phyloP scores from a whole-genome alignment of 495 filamentous ascomycete genomes.

The Chlorociboria aeruginascens region DNA sequence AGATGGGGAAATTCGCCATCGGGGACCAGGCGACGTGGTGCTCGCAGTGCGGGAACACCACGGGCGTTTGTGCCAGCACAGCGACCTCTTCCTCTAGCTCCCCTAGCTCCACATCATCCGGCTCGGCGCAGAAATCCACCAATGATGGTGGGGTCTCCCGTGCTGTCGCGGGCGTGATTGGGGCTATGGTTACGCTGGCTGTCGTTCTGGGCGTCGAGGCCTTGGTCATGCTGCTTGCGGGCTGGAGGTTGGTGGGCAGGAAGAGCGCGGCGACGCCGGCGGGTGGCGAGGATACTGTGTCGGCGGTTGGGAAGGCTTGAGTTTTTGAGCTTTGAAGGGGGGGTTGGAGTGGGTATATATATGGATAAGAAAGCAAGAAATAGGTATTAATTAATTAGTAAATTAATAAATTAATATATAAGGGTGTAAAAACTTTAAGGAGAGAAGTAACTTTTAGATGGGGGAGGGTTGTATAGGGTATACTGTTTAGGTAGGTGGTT shows the following conservation, averaged over 20 bases:
- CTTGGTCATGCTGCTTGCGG: conserved; percentile 30
- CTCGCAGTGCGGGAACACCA: conserved; percentile 46
- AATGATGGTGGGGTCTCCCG: conserved; percentile 23
- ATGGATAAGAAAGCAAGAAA: neutral
- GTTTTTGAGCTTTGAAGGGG: neutral
- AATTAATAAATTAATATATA: too few species aligned
- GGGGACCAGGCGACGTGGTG: conserved; percentile 57
- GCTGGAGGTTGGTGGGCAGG: conserved; percentile 32
- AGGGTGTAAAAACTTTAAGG: too few species aligned
- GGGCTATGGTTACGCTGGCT: conserved; percentile 34
- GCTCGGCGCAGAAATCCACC: neutral
- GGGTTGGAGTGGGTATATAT: neutral
- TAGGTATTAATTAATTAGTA: too few species aligned
- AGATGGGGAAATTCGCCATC: conserved; percentile 51
- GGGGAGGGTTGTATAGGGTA: too few species aligned
- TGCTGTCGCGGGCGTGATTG: conserved; percentile 43
- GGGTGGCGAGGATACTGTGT: neutral
- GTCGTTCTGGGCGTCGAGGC: conserved; percentile 31
- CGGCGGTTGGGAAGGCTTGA: neutral
- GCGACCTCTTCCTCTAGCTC: conserved; percentile 15
- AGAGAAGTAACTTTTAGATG: too few species aligned
- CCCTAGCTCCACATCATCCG: neutral
- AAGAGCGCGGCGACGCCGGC: conserved; percentile 5
- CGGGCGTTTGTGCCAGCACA: conserved; percentile 42
- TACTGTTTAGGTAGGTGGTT: too few species aligned